Percentiles rank a stretch among this genome's conserved stretches.
Conservation (phyloP, 2,329 filamentous ascomycete genomes). For the Alternaria rosae region DNA sequence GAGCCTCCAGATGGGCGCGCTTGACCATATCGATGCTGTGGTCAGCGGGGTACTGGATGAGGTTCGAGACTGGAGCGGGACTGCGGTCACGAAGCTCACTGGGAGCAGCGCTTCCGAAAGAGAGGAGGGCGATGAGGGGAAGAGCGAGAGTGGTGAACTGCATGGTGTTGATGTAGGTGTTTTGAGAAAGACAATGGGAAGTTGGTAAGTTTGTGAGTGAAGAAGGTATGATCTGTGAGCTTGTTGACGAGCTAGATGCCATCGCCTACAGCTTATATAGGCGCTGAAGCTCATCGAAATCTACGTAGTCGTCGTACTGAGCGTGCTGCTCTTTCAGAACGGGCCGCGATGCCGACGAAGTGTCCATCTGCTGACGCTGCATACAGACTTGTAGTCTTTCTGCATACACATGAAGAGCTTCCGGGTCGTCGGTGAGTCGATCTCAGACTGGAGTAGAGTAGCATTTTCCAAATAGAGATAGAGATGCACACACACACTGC, state of each 20-base stretch:
- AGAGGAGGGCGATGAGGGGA: neutral
- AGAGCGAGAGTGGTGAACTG: slow-evolving; percentile 4
- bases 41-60: slow-evolving; percentile 4
- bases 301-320: neutral
- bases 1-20: slow-evolving; percentile 5
- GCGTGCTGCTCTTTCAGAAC: neutral
- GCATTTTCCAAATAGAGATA: neutral
- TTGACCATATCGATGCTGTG: slow-evolving; percentile 13
- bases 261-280: neutral
- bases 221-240: neutral
- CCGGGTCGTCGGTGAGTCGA: neutral
- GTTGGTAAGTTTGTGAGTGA: neutral
- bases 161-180: neutral
- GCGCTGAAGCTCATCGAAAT: neutral
- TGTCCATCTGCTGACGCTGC: slow-evolving; percentile 2
- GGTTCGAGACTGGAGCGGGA: neutral
- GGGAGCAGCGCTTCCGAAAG: slow-evolving; percentile 8
- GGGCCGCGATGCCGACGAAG: neutral
- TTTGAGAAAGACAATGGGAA: neutral
- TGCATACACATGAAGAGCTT: neutral
- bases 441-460: neutral
- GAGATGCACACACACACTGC: neutral
- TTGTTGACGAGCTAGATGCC: neutral
- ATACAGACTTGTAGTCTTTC: neutral
- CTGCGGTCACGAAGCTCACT: neutral